Evolutionary conservation across 257 asterid genomes (phyloP), one percentile per base, ranked within the genome.

Genomic region (Catharanthus roseus): DNA sequence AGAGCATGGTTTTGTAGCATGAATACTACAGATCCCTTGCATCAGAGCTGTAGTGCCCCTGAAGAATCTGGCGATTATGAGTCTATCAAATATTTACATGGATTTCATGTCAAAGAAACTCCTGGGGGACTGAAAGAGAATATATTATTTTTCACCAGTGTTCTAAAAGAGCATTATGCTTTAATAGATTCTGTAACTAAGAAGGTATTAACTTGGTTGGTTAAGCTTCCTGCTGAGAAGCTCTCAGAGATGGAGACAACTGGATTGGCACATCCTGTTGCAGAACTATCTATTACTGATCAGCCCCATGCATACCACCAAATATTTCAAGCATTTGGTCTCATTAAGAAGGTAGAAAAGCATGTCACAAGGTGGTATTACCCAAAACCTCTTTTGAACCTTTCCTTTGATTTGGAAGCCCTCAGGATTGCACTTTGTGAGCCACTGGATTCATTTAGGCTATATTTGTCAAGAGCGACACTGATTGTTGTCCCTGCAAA

Each of bases 1-100:
- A 75, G 78, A 41, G 96, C 89, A 44, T 95, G 99, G 99, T 95
- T 95, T 83, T 95, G 99, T 79, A 88, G 96, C 70, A 95, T 95
- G 96, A 95, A 89, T 72, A 80, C 66, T 38, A 79, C 60, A 21
- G 96, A 95, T 60, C 86, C 96, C 13, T 80, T 79, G n/a, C 79
- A 78, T 72, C 95, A 85, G 84, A 88, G 81, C 74, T 95, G 97
- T 80, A 67, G 77, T 75, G 85, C 84, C 73, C 96, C 91, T 50
- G 97, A 95, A 86, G 97, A 91, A 79, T 80, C 95, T 69, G 88
- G 91, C 89, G 95, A 91, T 79, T 68, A 62, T 38, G 82, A 55
- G 79, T 58, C 90, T 61, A 85, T 95, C 64, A 95, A 90, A 61
- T 77, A 73, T 81, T 79, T 88, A 31, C 97, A 88, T 44, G 99